Conservation (phyloP, 2,329 filamentous ascomycete genomes). For the Talaromyces verruculosus region DNA sequence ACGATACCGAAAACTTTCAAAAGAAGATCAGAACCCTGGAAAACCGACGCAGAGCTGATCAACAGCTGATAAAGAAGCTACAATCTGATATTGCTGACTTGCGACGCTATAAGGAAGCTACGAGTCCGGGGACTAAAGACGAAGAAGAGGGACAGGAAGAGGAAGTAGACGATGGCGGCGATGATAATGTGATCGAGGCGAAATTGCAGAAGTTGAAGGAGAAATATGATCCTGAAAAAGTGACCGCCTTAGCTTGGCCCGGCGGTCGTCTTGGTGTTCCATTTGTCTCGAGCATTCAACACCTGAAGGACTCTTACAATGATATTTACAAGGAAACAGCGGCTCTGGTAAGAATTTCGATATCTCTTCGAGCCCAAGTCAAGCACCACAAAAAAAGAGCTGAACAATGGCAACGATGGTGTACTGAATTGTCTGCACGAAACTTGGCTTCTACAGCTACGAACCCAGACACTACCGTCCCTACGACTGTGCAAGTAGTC, state of each 20-base stretch:
- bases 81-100: slow-evolving; percentile 1
- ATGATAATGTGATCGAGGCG: slow-evolving; percentile 16
- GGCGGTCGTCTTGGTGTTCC: neutral
- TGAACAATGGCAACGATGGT: slow-evolving; percentile 30
- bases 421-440: neutral
- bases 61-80: slow-evolving; percentile 6
- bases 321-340: slow-evolving; percentile 35
- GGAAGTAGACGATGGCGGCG: slow-evolving; percentile 5
- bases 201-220: slow-evolving; percentile 27
- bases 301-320: slow-evolving; percentile 30
- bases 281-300: neutral
- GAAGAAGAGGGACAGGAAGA: neutral
- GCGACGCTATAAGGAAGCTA: neutral
- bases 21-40: neutral
- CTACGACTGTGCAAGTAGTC: neutral
- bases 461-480: neutral
- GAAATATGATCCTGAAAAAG: slow-evolving; percentile 31
- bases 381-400: slow-evolving; percentile 39
- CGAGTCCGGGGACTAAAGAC: neutral
- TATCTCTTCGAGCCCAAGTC: slow-evolving; percentile 32
- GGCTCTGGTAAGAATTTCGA: slow-evolving; percentile 31
- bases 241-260: slow-evolving; percentile 12
- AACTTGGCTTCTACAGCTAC: neutral
- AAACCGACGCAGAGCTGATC: neutral
- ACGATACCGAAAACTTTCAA: neutral